Conservation (phyloP, 2,329 filamentous ascomycete genomes). For the Magnaporthiopsis incrustans region DNA sequence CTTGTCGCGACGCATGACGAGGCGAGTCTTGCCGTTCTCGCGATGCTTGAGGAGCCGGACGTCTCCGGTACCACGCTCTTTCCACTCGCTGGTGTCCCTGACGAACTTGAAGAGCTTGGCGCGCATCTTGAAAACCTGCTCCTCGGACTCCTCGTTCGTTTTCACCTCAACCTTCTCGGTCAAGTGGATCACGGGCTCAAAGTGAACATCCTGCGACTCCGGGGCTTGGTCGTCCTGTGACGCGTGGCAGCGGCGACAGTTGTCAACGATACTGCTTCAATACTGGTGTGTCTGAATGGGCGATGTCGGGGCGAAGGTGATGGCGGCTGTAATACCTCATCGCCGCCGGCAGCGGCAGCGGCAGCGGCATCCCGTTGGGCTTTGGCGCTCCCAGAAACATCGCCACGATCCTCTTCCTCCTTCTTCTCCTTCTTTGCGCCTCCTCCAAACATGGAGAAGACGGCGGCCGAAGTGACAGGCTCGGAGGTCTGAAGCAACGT, state of each 20-base stretch:
- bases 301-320: slow-evolving; percentile 3
- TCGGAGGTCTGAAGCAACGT: slow-evolving; percentile 17
- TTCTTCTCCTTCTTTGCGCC: slow-evolving; percentile 95
- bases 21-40: slow-evolving; percentile 93
- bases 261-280: background rate
- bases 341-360: slow-evolving; percentile 31
- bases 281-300: background rate
- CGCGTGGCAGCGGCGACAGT: background rate
- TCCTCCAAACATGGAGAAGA: slow-evolving; percentile 98
- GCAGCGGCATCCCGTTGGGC: slow-evolving; percentile 59
- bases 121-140: slow-evolving; percentile 98
- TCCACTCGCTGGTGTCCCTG: slow-evolving; percentile 89
- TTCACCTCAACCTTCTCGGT: slow-evolving; percentile 96
- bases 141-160: slow-evolving; percentile 97
- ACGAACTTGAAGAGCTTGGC: slow-evolving; percentile 99
- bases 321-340: slow-evolving; percentile 38
- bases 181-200: slow-evolving; percentile 91
- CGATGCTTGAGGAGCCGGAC: slow-evolving; percentile 96
- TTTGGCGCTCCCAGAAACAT: slow-evolving; percentile 84
- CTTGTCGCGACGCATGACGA: slow-evolving; percentile 99
- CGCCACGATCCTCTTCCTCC: slow-evolving; percentile 70
- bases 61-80: slow-evolving; percentile 96
- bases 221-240: slow-evolving; percentile 65
- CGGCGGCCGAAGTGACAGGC: slow-evolving; percentile 51
- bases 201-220: slow-evolving; percentile 90